Evolutionary conservation across 2,329 filamentous ascomycete genomes (phyloP).

Genomic region (Fusarium nelsonii): DNA sequence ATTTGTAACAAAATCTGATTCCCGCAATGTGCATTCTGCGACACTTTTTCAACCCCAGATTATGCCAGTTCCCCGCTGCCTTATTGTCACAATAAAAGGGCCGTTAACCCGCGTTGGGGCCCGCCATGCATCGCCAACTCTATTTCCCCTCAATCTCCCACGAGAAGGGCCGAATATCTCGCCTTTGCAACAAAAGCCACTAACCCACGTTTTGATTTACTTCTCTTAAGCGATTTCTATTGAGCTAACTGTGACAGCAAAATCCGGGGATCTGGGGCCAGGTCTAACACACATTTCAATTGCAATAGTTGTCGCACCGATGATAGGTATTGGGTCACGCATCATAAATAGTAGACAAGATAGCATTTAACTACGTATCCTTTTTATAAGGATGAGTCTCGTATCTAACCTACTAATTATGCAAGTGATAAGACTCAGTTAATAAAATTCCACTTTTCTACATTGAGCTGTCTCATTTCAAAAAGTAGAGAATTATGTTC

Average conservation of each 20-base stretch:
- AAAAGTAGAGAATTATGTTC: too few species aligned
- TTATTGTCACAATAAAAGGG: not conserved
- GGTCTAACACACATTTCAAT: not conserved
- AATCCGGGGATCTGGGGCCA: conserved; percentile 7
- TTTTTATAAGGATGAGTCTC: too few species aligned
- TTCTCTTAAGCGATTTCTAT: not conserved
- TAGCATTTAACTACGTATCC: too few species aligned
- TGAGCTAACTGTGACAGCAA: not conserved
- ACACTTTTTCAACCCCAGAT: not conserved
- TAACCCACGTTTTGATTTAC: conserved; percentile 2
- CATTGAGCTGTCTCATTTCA: too few species aligned
- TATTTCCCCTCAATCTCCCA: conserved; percentile 25
- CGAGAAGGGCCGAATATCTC: conserved; percentile 27
- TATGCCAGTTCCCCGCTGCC: conserved; percentile 8
- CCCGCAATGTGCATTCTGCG: not conserved
- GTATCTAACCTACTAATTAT: too few species aligned
- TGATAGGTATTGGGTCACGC: too few species aligned
- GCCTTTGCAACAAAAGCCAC: not conserved
- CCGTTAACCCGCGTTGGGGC: conserved; percentile 3
- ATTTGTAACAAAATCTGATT: too few species aligned
- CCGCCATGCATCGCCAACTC: conserved; percentile 8
- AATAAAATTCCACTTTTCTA: too few species aligned
- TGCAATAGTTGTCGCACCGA: not conserved
- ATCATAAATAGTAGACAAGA: too few species aligned
- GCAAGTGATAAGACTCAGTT: too few species aligned